Conservation (phyloP, 371 early-diverging fungal species). For the Polyrhizophydium stewartii region DNA sequence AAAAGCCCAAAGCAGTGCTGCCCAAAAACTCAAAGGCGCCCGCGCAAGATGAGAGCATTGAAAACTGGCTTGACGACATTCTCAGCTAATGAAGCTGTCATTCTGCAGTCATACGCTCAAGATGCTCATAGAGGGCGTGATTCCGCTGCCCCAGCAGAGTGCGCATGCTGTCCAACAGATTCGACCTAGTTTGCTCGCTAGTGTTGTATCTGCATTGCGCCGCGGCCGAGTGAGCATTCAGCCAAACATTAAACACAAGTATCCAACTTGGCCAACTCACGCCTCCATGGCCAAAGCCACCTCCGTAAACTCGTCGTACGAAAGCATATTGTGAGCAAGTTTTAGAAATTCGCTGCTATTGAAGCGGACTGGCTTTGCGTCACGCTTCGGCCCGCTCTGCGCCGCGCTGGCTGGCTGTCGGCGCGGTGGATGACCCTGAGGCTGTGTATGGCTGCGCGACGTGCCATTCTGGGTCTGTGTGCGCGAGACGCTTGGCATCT, state of each 20-base stretch:
- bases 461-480: too few species aligned
- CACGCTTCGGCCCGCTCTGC: neutral
- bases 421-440: too few species aligned
- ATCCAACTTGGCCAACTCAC: neutral
- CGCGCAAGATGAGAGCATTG: constrained; percentile 7
- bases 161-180: neutral
- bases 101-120: neutral
- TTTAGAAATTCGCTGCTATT: neutral
- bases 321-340: neutral
- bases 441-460: too few species aligned
- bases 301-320: neutral
- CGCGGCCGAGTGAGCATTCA: neutral
- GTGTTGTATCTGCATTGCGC: neutral
- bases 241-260: neutral
- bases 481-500: too few species aligned
- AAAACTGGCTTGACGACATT: neutral
- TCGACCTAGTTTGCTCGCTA: neutral
- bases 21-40: too few species aligned
- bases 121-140: neutral
- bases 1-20: too few species aligned
- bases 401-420: too few species aligned
- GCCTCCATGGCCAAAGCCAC: neutral
- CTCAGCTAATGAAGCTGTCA: neutral
- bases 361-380: neutral
- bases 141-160: neutral